Evolutionary conservation across 768 basidiomycete genomes (phyloP).

Genomic region (Heimioporus sp.): DNA sequence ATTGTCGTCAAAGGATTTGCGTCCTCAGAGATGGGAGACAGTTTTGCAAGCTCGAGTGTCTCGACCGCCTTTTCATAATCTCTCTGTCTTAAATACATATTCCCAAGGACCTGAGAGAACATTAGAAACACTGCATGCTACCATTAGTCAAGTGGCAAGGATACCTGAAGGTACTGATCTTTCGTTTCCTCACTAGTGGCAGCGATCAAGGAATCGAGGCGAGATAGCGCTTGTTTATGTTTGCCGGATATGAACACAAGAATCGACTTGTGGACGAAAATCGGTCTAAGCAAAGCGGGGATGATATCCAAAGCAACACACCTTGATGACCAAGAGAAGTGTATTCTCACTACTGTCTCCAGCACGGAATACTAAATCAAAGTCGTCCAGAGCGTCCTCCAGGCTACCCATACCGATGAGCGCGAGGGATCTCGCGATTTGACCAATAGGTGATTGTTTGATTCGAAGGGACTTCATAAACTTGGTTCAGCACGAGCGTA

Average conservation of each 20-base stretch:
- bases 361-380: neutral
- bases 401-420: neutral
- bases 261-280: neutral
- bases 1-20: too few species aligned
- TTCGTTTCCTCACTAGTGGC: too few species aligned
- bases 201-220: neutral
- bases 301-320: neutral
- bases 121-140: too few species aligned
- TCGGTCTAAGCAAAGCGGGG: too few species aligned
- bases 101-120: too few species aligned
- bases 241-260: neutral
- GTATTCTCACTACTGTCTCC: neutral
- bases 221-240: neutral
- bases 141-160: neutral
- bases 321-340: constrained; percentile 1
- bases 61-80: too few species aligned
- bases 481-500: neutral
- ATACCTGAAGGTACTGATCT: too few species aligned
- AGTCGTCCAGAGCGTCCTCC: neutral
- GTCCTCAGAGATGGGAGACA: too few species aligned
- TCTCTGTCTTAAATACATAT: too few species aligned
- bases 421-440: too few species aligned
- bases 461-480: neutral
- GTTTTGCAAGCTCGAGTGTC: too few species aligned
- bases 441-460: neutral